Evolutionary conservation across 75 land plant genomes (phyloP), one percentile per base, ranked within the genome.

Genomic region (Pinus tabuliformis): DNA sequence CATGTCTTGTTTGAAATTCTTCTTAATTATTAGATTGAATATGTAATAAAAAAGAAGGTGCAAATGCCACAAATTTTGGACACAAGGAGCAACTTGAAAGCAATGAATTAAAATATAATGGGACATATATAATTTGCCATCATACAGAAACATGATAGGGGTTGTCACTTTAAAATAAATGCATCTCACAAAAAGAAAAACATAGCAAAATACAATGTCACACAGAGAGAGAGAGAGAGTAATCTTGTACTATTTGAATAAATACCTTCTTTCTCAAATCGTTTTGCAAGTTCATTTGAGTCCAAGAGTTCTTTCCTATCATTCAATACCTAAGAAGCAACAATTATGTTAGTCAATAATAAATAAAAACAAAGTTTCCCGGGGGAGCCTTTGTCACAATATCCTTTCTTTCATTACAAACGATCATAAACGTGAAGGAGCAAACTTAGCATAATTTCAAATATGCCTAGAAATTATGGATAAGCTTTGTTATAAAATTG

Each of bases 261-360:
- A 56, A 45, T 56, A 87, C 93, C 91, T 87, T 79, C 85, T 78
- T 83, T 63, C 24, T 86, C 87, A 85, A 89, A 89, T 85, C 52
- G 80, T 79, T 87, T 81, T 73, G 61, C 73, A 49, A 91, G 91
- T 73, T 84, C 84, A 72, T 75, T 76, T 37, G 89, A 70, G n/a
- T 89, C 86, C 78, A 89, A 58, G n/a, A 91, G 89, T 17, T 81
- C 72, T 9, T 87, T 87, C 18, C 82, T 84, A 56, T 72, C 60
- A 63, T 91, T 89, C 82, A 91, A 73, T 84, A 91, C 76, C 93
- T 91, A 80, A 56, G 81, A 73, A 62, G 28, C 74, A 68, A 42
- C 49, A 42, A 42, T 2, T 4, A 37, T 39, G 49, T 68, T 42
- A 68, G 52, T 68, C 45, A 42, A 68, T n/a, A 68, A 68, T 36